Percentiles rank a stretch among this genome's conserved stretches.
phyloP scores from a whole-genome alignment of 148 eudicot species.

The Chenopodium berlandieri region DNA sequence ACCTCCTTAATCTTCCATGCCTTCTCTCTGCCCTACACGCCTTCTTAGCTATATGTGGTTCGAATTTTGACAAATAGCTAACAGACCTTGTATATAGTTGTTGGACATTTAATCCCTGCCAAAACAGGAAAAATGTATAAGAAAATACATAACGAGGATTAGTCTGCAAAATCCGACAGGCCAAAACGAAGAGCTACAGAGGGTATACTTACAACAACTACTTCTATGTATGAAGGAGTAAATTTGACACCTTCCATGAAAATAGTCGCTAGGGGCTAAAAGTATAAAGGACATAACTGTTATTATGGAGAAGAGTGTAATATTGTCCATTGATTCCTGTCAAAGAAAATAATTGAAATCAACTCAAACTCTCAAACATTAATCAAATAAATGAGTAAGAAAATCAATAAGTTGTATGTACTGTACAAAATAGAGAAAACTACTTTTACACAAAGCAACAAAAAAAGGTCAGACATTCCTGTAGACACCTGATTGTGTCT shows the following conservation, averaged over 20 bases:
- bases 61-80: too few relatives aligned
- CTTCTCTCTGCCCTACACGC: too few relatives aligned
- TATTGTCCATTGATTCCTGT: conserved; percentile 94
- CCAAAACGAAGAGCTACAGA: not conserved
- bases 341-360: conserved; percentile 9
- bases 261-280: conserved; percentile 58
- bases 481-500: too few relatives aligned
- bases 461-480: too few relatives aligned
- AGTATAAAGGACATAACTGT: conserved; percentile 90
- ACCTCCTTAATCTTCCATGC: too few relatives aligned
- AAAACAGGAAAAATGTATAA: conserved; percentile 11
- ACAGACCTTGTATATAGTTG: conserved; percentile 59
- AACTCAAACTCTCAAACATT: not conserved
- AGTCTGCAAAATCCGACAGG: not conserved
- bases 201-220: conserved; percentile 71
- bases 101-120: conserved; percentile 70
- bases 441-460: not conserved
- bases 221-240: conserved; percentile 71
- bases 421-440: not conserved
- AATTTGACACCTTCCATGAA: conserved; percentile 85
- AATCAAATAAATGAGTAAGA: conserved; percentile 1
- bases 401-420: not conserved
- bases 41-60: too few relatives aligned
- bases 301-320: conserved; percentile 88
- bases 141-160: conserved; percentile 3